Conservation (phyloP, 306 rosid genomes). For the Begonia masoniana region DNA sequence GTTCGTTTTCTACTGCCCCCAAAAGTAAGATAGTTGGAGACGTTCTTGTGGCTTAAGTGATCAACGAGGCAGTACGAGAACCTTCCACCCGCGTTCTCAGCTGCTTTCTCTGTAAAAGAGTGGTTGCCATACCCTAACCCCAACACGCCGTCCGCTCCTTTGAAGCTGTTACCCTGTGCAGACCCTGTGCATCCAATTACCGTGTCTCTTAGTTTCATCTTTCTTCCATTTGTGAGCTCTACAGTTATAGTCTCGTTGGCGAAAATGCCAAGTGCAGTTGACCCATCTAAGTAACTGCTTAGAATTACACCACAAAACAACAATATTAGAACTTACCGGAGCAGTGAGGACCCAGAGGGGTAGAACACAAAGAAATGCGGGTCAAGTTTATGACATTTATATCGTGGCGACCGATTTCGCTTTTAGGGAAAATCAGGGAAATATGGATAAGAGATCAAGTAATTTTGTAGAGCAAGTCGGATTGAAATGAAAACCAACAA, state of each 20-base stretch:
- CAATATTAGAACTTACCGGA: too few species aligned
- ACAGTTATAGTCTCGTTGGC: conserved; percentile 51
- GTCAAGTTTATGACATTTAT: too few species aligned
- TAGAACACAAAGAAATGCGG: too few species aligned
- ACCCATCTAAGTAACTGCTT: conserved; percentile 47
- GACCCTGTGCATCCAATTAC: conserved; percentile 61
- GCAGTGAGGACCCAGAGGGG: too few species aligned
- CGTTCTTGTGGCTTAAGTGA: conserved; percentile 33
- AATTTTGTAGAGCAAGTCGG: too few species aligned
- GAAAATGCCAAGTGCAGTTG: conserved; percentile 47
- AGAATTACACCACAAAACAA: too few species aligned
- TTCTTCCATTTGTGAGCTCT: conserved; percentile 25
- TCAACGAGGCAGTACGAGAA: conserved; percentile 79
- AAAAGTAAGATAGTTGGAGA: conserved; percentile 37
- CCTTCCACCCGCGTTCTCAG: conserved; percentile 24
- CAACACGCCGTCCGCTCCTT: conserved; percentile 43
- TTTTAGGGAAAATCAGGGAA: too few species aligned
- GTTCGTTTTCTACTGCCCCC: conserved; percentile 13
- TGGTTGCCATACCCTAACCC: conserved; percentile 38
- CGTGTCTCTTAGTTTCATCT: conserved; percentile 19
- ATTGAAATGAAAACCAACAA: too few species aligned
- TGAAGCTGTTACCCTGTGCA: conserved; percentile 8
- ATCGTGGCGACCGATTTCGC: too few species aligned
- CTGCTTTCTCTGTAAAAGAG: conserved; percentile 35
- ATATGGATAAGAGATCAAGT: too few species aligned